Conservation (phyloP, 164 flowering plant species). For the Vitis cinerea region DNA sequence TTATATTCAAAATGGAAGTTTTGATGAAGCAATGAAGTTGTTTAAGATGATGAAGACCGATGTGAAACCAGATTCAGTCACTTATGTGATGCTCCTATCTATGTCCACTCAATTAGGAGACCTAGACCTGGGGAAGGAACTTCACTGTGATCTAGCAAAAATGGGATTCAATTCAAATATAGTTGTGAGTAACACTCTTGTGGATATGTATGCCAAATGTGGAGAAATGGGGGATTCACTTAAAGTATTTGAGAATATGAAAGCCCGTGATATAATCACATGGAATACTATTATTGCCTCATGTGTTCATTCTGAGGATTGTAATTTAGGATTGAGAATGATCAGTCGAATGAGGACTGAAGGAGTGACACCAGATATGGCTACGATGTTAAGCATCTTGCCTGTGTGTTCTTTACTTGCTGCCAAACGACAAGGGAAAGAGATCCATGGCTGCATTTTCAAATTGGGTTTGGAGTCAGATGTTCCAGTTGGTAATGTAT, state of each 20-base stretch:
- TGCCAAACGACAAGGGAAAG: conserved; percentile 50
- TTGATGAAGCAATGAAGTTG: conserved; percentile 25
- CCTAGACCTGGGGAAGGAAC: conserved; percentile 23
- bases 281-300: conserved; percentile 59
- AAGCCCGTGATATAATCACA: conserved; percentile 40
- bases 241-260: conserved; percentile 35
- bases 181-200: conserved; percentile 36
- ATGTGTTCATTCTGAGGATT: conserved; percentile 34
- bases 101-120: conserved; percentile 25
- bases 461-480: conserved; percentile 40
- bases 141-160: conserved; percentile 37
- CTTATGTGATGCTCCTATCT: conserved; percentile 31
- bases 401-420: conserved; percentile 48
- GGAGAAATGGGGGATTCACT: conserved; percentile 29
- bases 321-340: conserved; percentile 36
- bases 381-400: conserved; percentile 39
- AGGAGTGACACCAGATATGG: conserved; percentile 34
- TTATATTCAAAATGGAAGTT: conserved; percentile 18
- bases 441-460: conserved; percentile 47
- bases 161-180: conserved; percentile 34
- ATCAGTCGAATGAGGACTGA: conserved; percentile 38
- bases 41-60: conserved; percentile 32
- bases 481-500: conserved; percentile 46
- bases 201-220: conserved; percentile 41
- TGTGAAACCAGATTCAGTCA: conserved; percentile 27